Evolutionary conservation across 257 asterid genomes (phyloP).

Genomic region (Fraxinus excelsior): DNA sequence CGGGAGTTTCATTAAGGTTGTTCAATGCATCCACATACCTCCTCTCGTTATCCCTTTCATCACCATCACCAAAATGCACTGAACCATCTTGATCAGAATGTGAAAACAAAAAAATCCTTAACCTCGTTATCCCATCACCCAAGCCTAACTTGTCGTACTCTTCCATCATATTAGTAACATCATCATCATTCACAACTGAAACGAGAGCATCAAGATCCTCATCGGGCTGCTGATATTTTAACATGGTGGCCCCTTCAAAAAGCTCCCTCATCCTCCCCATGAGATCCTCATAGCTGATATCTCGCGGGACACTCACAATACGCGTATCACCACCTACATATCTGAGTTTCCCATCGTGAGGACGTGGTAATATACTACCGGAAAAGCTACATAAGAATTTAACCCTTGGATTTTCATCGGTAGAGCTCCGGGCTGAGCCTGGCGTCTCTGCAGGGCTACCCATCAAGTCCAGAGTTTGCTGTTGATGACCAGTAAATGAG

Average conservation of each 20-base stretch:
- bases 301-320: constrained; percentile 74
- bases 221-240: constrained; percentile 96
- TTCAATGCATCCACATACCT: constrained; percentile 95
- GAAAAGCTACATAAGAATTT: constrained; percentile 91
- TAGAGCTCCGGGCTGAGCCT: constrained; percentile 47
- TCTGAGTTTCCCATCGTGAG: constrained; percentile 95
- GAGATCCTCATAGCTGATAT: constrained; percentile 76
- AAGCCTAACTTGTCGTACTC: constrained; percentile 92
- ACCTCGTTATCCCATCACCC: constrained; percentile 80
- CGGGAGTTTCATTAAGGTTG: constrained; percentile 88
- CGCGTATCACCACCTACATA: constrained; percentile 98
- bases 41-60: constrained; percentile 90
- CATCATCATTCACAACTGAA: constrained; percentile 95
- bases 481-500: constrained; percentile 28
- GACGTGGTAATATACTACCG: constrained; percentile 88
- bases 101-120: constrained; percentile 76
- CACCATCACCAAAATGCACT: constrained; percentile 77
- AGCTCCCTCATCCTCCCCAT: constrained; percentile 94
- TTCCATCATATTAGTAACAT: constrained; percentile 98
- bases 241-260: constrained; percentile 67
- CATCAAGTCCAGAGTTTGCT: constrained; percentile 45
- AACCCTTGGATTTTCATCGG: constrained; percentile 70
- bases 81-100: constrained; percentile 73
- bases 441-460: constrained; percentile 60
- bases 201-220: constrained; percentile 99